Evolutionary conservation across 352 stramenopile species (phyloP).

Genomic region (Vaucheria bursata): DNA sequence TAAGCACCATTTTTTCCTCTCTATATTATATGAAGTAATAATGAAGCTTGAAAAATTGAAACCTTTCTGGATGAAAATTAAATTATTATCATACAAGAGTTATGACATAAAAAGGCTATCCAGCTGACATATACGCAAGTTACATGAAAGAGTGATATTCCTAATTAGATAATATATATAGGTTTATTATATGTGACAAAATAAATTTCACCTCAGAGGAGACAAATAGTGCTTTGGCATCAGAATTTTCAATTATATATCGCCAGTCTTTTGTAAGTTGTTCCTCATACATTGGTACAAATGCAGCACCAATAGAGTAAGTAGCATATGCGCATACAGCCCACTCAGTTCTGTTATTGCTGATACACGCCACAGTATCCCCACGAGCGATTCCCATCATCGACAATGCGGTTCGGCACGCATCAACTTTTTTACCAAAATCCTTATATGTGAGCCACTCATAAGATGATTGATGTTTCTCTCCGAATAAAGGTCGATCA

Average conservation of each 20-base stretch:
- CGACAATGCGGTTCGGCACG: conserved; percentile 20
- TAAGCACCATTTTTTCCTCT: neutral
- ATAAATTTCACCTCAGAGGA: conserved; percentile 32
- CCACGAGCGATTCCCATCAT: conserved; percentile 14
- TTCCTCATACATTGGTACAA: conserved; percentile 50
- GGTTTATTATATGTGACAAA: no score
- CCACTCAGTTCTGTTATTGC: conserved; percentile 47
- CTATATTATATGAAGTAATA: neutral
- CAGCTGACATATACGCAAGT: no score
- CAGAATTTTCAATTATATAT: conserved; percentile 70
- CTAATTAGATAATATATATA: neutral
- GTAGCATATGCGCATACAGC: conserved; percentile 48
- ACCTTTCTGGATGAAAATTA: neutral
- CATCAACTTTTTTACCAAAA: conserved; percentile 46
- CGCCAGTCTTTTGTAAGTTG: conserved; percentile 60
- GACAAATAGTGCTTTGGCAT: conserved; percentile 41
- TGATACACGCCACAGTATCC: conserved; percentile 42
- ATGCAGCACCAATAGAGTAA: conserved; percentile 42
- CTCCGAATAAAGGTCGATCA: conserved; percentile 44
- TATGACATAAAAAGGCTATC: no score
- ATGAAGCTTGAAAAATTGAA: neutral
- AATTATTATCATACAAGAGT: neutral
- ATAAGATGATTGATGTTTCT: conserved; percentile 22
- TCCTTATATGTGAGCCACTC: conserved; percentile 49
- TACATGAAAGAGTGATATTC: neutral